Evolutionary conservation across 768 basidiomycete species (phyloP).

Genomic region (Russula earlei): DNA sequence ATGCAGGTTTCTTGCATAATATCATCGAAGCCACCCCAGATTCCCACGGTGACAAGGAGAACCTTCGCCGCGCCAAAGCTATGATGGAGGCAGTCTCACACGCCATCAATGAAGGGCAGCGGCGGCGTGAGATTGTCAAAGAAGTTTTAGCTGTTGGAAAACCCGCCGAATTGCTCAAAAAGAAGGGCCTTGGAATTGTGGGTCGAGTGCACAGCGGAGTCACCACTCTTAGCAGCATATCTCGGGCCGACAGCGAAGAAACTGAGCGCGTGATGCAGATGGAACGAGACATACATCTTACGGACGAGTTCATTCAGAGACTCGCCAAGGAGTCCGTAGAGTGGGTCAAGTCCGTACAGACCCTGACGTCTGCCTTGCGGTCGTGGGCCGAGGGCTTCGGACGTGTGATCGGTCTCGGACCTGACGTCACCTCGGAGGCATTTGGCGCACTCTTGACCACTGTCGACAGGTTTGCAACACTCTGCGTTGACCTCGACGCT

Average conservation of each 20-base stretch:
- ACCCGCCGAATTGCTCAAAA: constrained; percentile 23
- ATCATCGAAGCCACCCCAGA: constrained; percentile 70
- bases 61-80: constrained; percentile 41
- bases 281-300: constrained; percentile 9
- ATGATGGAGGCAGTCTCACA: constrained; percentile 65
- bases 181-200: constrained; percentile 34
- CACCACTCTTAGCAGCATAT: constrained; percentile 43
- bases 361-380: constrained; percentile 3
- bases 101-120: constrained; percentile 68
- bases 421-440: constrained; percentile 23
- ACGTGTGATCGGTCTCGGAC: constrained; percentile 22
- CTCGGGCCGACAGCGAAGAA: constrained; percentile 29
- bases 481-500: constrained; percentile 43
- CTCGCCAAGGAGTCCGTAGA: constrained; percentile 15
- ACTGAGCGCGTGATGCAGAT: constrained; percentile 9
- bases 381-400: constrained; percentile 18
- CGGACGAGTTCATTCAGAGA: constrained; percentile 9
- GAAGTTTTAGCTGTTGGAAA: constrained; percentile 44
- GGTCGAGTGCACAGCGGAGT: constrained; percentile 55
- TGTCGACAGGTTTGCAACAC: constrained; percentile 45
- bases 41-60: constrained; percentile 54
- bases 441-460: constrained; percentile 41
- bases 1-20: constrained; percentile 72
- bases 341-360: constrained; percentile 14
- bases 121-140: constrained; percentile 70